Percentiles rank a stretch among this genome's conserved stretches.
These are phyloP conservation scores for Magnaporthiopsis incrustans DNA, from an alignment of 2,329 filamentous ascomycete genomes.

Conservation along the genomic window DNA sequence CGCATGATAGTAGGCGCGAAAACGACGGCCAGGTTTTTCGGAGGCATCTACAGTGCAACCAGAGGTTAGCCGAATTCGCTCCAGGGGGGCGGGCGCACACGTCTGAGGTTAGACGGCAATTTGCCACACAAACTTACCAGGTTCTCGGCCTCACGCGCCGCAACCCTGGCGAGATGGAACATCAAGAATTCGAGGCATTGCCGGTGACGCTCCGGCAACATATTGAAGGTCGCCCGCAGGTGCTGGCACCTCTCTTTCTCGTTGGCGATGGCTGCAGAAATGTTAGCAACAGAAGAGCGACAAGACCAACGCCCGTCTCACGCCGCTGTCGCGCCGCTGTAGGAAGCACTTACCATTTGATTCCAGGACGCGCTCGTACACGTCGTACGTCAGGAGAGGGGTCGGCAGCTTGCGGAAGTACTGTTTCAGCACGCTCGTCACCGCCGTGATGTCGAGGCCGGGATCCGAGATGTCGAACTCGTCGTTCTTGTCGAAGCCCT, in stretches of 20 bases:
- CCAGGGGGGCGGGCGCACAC: neutral
- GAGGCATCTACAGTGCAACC: slow-evolving; percentile 65
- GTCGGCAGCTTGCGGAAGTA: slow-evolving; percentile 91
- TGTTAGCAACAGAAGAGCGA: slow-evolving; percentile 12
- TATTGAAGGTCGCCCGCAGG: slow-evolving; percentile 64
- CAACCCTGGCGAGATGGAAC: slow-evolving; percentile 85
- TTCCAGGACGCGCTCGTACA: slow-evolving; percentile 84
- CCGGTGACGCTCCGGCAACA: slow-evolving; percentile 74
- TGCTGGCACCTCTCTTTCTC: slow-evolving; percentile 61
- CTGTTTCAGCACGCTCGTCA: slow-evolving; percentile 92
- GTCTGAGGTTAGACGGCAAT: neutral
- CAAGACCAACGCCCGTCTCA: neutral
- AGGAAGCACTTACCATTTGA: slow-evolving; percentile 53
- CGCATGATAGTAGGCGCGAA: slow-evolving; percentile 98
- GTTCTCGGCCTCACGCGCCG: slow-evolving; percentile 75
- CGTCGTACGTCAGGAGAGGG: slow-evolving; percentile 83
- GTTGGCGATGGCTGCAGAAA: slow-evolving; percentile 50
- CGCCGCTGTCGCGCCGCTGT: neutral
- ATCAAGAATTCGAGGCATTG: slow-evolving; percentile 91
- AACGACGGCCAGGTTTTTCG: slow-evolving; percentile 91
- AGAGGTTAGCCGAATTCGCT: slow-evolving; percentile 13
- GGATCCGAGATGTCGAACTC: slow-evolving; percentile 92
- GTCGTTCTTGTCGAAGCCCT: slow-evolving; percentile 79
- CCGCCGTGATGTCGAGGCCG: slow-evolving; percentile 88
- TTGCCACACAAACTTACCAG: slow-evolving; percentile 45